These are phyloP conservation scores for Dacryopinax primogenitus DNA, from an alignment of 768 basidiomycete species.

Conservation along the genomic window DNA sequence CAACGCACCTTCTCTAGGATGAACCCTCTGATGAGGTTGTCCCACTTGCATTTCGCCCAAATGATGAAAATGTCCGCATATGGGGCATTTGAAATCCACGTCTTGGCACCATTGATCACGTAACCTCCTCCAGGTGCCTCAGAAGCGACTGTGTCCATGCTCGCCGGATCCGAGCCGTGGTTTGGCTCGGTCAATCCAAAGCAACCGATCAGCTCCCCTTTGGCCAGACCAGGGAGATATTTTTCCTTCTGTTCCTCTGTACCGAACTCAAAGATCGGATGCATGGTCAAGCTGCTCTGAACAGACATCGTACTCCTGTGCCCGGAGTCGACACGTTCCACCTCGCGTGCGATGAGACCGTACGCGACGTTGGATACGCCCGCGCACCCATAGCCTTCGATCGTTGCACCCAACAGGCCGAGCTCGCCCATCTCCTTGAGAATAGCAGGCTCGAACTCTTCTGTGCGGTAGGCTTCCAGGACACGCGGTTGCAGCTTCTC, in stretches of 20 bases:
- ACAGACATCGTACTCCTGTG: constrained; percentile 92
- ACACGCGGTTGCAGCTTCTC: constrained; percentile 78
- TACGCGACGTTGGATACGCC: constrained; percentile 86
- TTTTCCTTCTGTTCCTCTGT: constrained; percentile 80
- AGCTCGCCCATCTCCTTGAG: constrained; percentile 86
- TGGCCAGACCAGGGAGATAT: constrained; percentile 73
- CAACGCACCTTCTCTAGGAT: constrained; percentile 66
- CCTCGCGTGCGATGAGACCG: constrained; percentile 84
- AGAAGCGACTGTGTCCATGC: constrained; percentile 89
- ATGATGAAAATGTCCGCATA: constrained; percentile 87
- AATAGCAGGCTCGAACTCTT: constrained; percentile 69
- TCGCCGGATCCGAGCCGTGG: constrained; percentile 91
- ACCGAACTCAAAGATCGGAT: constrained; percentile 81
- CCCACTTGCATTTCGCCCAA: constrained; percentile 95
- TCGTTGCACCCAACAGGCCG: constrained; percentile 84
- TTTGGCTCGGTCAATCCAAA: constrained; percentile 96
- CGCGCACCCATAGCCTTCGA: constrained; percentile 86
- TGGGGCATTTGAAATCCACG: constrained; percentile 93
- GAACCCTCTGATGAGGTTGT: constrained; percentile 79
- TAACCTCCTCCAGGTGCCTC: constrained; percentile 71
- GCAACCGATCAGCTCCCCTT: constrained; percentile 78
- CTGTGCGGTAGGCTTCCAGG: constrained; percentile 75
- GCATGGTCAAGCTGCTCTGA: constrained; percentile 94
- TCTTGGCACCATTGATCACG: constrained; percentile 81
- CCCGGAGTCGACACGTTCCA: constrained; percentile 91